Percentiles rank a stretch among this genome's conserved stretches.
phyloP scores from a whole-genome alignment of 495 filamentous ascomycete species.

The Thermothielavioides terrestris region DNA sequence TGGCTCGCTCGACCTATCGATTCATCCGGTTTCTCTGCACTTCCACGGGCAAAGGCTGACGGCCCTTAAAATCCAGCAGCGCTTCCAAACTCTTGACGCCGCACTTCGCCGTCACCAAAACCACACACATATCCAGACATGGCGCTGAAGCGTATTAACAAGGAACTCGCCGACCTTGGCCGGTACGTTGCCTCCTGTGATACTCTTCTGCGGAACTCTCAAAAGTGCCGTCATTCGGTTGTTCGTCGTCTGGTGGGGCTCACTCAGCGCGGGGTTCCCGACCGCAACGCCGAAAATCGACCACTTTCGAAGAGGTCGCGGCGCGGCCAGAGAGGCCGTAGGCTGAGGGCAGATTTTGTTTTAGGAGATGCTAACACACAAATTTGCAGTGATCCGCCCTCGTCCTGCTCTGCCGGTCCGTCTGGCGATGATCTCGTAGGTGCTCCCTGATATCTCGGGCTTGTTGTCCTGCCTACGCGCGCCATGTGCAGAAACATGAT shows the following conservation, averaged over 20 bases:
- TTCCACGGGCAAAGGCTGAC: slow-evolving; percentile 25
- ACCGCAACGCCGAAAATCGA: not conserved
- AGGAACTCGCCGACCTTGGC: slow-evolving; percentile 98
- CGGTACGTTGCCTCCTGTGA: slow-evolving; percentile 58
- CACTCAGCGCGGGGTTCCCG: slow-evolving; percentile 13
- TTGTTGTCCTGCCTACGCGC: slow-evolving; percentile 1
- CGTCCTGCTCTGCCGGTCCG: slow-evolving; percentile 95
- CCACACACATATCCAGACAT: slow-evolving; percentile 47
- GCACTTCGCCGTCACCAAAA: slow-evolving; percentile 11
- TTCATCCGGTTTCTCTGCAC: slow-evolving; percentile 22
- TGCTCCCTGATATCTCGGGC: slow-evolving; percentile 8
- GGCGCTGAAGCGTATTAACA: slow-evolving; percentile 99
- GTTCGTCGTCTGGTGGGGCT: slow-evolving; percentile 19
- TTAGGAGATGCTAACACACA: slow-evolving; percentile 33
- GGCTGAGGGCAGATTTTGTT: not conserved
- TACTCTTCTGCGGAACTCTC: slow-evolving; percentile 2
- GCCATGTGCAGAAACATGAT: slow-evolving; percentile 1
- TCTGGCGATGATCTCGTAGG: slow-evolving; percentile 96
- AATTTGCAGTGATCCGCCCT: slow-evolving; percentile 77
- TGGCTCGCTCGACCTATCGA: not conserved
- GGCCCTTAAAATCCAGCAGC: slow-evolving; percentile 21
- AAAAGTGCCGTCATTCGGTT: slow-evolving; percentile 19
- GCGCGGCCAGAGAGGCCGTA: not conserved
- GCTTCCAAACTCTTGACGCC: slow-evolving; percentile 7
- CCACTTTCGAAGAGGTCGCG: not conserved